A percentile compares a stretch with the other conserved stretches of the same genome.
These are phyloP conservation scores for Endotrypanum monterogeii DNA, from an alignment of 208 protist genomes.

Conservation along the genomic window DNA sequence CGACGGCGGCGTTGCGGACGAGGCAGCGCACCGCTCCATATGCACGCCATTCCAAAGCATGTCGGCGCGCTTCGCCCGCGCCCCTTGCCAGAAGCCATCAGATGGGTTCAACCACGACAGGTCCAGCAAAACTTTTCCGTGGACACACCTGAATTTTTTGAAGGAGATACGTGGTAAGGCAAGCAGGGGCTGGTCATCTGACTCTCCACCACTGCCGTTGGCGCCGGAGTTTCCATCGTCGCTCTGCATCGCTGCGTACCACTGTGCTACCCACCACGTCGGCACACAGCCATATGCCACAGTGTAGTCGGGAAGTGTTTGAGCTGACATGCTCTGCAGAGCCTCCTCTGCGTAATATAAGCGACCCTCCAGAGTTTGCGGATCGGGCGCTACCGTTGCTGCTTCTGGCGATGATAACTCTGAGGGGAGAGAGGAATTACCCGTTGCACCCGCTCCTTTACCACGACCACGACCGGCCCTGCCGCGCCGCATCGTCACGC, in stretches of 20 bases:
- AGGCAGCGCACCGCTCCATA: constrained; percentile 14
- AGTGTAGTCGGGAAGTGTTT: constrained; percentile 24
- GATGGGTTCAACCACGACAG: constrained; percentile 70
- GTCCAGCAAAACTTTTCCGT: constrained; percentile 51
- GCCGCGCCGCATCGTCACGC: constrained; percentile 28
- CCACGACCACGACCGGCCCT: constrained; percentile 19
- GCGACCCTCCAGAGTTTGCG: constrained; percentile 25
- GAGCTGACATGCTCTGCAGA: constrained; percentile 24
- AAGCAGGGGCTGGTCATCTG: neutral
- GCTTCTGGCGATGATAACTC: neutral
- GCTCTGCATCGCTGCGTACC: constrained; percentile 54
- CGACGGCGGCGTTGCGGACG: neutral
- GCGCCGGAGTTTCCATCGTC: constrained; percentile 11
- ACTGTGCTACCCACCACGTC: constrained; percentile 78
- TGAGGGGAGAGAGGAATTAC: neutral
- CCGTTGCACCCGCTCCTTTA: neutral
- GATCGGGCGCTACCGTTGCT: constrained; percentile 12
- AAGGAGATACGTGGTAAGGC: constrained; percentile 38
- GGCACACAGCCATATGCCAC: constrained; percentile 68
- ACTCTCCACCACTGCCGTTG: neutral
- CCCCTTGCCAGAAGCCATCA: constrained; percentile 71
- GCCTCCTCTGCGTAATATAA: constrained; percentile 40
- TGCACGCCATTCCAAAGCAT: constrained; percentile 37
- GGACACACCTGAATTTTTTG: constrained; percentile 50
- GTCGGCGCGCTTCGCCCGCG: constrained; percentile 44